These are phyloP conservation scores for Chaetomium fimeti DNA, from an alignment of 495 filamentous ascomycete genomes.

Conservation along the genomic window DNA sequence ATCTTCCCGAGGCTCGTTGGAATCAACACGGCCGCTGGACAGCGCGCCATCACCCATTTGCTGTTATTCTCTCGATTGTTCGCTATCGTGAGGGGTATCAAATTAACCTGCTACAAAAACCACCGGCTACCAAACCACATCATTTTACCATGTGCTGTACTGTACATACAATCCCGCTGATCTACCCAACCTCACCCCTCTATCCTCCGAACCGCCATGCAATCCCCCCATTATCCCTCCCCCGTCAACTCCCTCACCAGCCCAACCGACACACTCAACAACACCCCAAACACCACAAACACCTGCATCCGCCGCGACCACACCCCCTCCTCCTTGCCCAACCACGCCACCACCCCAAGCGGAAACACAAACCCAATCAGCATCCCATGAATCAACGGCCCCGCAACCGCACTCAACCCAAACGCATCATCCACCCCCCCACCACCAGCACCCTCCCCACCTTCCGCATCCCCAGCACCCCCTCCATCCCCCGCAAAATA, in stretches of 20 bases:
- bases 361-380: slow-evolving; percentile 95
- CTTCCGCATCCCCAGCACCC: slow-evolving; percentile 38
- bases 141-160: too few relatives aligned
- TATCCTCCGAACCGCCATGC: too few relatives aligned
- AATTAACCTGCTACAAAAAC: background rate
- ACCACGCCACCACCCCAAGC: slow-evolving; percentile 77
- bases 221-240: slow-evolving; percentile 10
- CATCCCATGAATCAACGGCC: slow-evolving; percentile 85
- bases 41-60: slow-evolving; percentile 18
- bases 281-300: slow-evolving; percentile 76
- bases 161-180: too few relatives aligned
- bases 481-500: slow-evolving; percentile 33
- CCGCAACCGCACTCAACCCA: slow-evolving; percentile 53
- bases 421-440: slow-evolving; percentile 44
- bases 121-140: background rate
- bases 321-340: slow-evolving; percentile 83
- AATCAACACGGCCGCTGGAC: slow-evolving; percentile 20
- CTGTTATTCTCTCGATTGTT: slow-evolving; percentile 1
- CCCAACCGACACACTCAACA: slow-evolving; percentile 49
- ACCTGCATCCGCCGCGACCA: slow-evolving; percentile 79
- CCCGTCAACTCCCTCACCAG: slow-evolving; percentile 43
- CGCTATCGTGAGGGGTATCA: slow-evolving; percentile 12
- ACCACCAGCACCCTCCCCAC: slow-evolving; percentile 23
- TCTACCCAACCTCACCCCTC: background rate
- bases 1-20: background rate